phyloP scores from a whole-genome alignment of 2,329 filamentous ascomycete species.

The Taxawa tesnikishii region DNA sequence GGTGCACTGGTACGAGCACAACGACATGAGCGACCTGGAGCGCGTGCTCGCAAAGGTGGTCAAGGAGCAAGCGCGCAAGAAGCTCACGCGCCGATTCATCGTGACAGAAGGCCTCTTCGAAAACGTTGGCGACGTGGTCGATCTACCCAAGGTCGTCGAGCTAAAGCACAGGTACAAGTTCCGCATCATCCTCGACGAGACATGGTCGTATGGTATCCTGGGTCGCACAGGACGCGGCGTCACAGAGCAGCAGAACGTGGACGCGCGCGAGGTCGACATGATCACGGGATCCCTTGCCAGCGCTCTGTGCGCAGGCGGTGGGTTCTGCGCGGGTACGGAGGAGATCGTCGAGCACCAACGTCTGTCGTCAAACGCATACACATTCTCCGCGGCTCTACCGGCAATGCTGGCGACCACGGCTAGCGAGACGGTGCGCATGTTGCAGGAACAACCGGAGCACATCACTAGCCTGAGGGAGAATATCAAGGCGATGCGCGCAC shows the following conservation, averaged over 20 bases:
- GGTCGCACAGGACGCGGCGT: constrained; percentile 83
- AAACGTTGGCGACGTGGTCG: constrained; percentile 69
- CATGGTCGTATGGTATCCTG: constrained; percentile 91
- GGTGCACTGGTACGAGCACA: constrained; percentile 89
- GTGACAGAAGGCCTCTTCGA: constrained; percentile 94
- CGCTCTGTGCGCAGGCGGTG: constrained; percentile 80
- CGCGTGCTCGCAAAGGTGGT: constrained; percentile 71
- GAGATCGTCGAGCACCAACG: constrained; percentile 96
- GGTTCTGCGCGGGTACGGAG: constrained; percentile 83
- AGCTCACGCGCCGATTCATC: constrained; percentile 83
- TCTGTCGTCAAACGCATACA: constrained; percentile 83
- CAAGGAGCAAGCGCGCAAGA: constrained; percentile 78
- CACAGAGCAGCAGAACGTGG: constrained; percentile 94
- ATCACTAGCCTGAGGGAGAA: constrained; percentile 71
- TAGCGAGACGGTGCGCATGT: constrained; percentile 74
- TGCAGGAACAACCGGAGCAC: constrained; percentile 79
- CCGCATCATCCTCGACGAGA: constrained; percentile 92
- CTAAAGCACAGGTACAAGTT: constrained; percentile 96
- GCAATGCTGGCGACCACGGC: constrained; percentile 93
- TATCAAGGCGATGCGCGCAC: constrained; percentile 70
- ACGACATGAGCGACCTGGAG: constrained; percentile 90
- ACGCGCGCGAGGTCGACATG: constrained; percentile 90
- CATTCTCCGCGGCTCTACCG: constrained; percentile 87
- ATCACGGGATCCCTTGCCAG: constrained; percentile 87
- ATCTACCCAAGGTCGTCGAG: constrained; percentile 83